Base-by-base conservation (phyloP, 129 eudicot genomes). In the Centella asiatica region DNA sequence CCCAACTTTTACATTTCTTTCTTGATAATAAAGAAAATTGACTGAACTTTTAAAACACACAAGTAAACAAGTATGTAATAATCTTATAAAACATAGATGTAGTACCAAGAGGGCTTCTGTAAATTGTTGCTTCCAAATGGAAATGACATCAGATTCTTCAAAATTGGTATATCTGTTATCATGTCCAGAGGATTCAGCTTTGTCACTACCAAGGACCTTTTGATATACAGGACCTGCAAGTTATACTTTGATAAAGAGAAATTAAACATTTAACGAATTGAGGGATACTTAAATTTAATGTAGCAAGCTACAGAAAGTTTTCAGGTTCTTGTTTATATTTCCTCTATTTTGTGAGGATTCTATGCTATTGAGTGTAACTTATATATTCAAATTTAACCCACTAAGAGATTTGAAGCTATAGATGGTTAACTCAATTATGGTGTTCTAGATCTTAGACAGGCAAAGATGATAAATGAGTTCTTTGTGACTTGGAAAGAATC, bases 111-210 rank as follows among this genome's bases (percentile, higher is more conserved):
- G 61, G 15, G 85, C 95, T 73, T 83, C 77, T 36, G 77, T 57
- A 69, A 86, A 86, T 68, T 86, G 97, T 66, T 87, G 78, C 76
- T 79, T 84, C 98, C 98, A 90, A 45, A 87, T 46, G 53, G 69
- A 71, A 63, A 71, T 37, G 39, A 79, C 17, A 53, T 28, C 20
- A 18, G 54, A 39, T 52, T 76, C 76, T 64, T 62, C 67, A n/a
- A 54, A 60, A 29, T 50, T 67, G 26, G 15, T 36, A 14, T 67
- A 39, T 29, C 18, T 70, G 50, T 47, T 70, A 33, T 64, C 44
- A 49, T 60, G 76, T 62, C 70, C 80, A 73, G 81, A 78, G 50
- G 76, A 75, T 64, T 72, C 85, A 66, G 74, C 23, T 46, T 71
- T 68, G 66, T 86, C 95, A 45, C 53, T 60, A 52, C 56, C 44